Evolutionary conservation across 1,139 yeast genomes (phyloP), one percentile per base, ranked within the genome.

Genomic region (Petasospora fabianii): DNA sequence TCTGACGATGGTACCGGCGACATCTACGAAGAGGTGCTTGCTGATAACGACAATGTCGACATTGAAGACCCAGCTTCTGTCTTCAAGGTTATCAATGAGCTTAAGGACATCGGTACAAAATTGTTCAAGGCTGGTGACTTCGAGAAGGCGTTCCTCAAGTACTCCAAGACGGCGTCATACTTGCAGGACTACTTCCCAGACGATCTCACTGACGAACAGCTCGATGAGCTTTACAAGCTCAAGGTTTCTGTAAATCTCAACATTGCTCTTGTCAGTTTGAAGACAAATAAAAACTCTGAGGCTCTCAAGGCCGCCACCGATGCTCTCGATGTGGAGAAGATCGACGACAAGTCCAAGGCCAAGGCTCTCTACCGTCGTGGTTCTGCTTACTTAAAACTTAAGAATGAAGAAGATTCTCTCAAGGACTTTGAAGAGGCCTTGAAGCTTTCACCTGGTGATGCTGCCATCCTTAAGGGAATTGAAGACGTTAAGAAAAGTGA

Each of bases 341-440:
- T 83, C 11, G 86, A 78, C 38, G 83, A 75, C 39, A 75, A 78
- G 51, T 78, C 85, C 21, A 75, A 73, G 59, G 87, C 95, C 8
- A 90, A 90, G 68, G 96, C 96, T 0, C 68, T 75, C 38, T 90
- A 84, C 67, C 79, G 97, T 59, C 80, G 87, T 62, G 97, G 96
- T 27, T 68, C 76, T 56, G 97, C 95, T 1, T 71, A 78, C 51
- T 63, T 77, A 41, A 65, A 75, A 18, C 65, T 69, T 21, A 83
- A 83, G 56, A 80, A 85, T 57, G 85, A 82, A 45, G 90, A 80
- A 27, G 73, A 69, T 36, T 96, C 97, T 0, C 66, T 82, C 39
- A 61, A 60, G 24, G 83, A 80, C 47, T 74, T 90, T 44, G 76
- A 78, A 47, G 69, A 71, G 42, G 97, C 97, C 0, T 65, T 78